Evolutionary conservation across 441 rosid species (phyloP), one percentile per base, ranked within the genome.

Genomic region (Viola pubescens): DNA sequence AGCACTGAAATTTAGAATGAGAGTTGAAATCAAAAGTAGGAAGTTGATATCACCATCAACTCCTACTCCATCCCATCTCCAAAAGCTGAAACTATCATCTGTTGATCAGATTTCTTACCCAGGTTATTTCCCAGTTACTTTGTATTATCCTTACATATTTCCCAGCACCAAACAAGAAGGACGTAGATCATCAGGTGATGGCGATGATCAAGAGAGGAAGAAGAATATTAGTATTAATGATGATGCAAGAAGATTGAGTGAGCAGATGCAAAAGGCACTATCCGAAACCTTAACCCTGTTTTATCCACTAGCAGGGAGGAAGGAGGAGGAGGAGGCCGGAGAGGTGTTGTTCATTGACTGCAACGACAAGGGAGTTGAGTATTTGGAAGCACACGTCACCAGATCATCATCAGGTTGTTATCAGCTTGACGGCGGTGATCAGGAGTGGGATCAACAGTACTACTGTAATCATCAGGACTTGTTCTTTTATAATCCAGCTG

Each of bases 61-160:
- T 37, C 44, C 57, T 6, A 54, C 57, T 37, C 57, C 57, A 10
- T 4, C 0, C 12, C 57, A 54, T 37, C 44, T 54, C 38, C 57
- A n/a, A 54, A 38, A 37, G 16, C 1, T 54, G 57, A 54, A 54
- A 54, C 7, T 54, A 54, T 54, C 44, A 54, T 54, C 13, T 12
- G 7, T 54, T 37, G 57, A 54, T 54, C 57, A 54, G 16, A 7
- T 54, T 54, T 9, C 56, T 4, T 42, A n/a, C 0, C 44, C 4
- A 6, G 11, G 11, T 53, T 34, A 1, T 34, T 8, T 53, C n/a
- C 56, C 43, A 9, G 7, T 10, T 16, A 34, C 37, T 6, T 37
- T 53, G 42, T 52, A 34, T 12, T 53, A 37, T 9, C 56, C 19
- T 0, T 16, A 16, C 19, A 16, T 16, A 16, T 16, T 39, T 10